Conservation (phyloP, 371 early-diverging fungal species). For the Mortierella sp. region DNA sequence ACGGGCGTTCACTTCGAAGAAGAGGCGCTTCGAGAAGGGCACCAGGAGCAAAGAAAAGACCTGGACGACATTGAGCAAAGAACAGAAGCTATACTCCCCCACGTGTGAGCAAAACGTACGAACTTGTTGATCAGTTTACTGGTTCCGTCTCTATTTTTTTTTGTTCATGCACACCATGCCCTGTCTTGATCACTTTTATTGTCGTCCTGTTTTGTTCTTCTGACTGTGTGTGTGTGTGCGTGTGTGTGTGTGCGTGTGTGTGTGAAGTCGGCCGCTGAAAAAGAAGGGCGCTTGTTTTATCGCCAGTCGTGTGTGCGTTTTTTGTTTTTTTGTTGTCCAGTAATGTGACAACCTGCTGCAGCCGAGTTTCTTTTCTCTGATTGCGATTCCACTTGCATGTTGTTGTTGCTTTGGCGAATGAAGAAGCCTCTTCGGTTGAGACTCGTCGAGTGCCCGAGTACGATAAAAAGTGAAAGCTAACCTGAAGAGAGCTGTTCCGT, state of each 20-base stretch:
- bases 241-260: too few relatives aligned
- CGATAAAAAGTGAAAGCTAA: conserved; percentile 7
- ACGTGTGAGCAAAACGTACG: background rate
- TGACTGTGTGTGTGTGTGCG: background rate
- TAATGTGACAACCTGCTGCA: background rate
- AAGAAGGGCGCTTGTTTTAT: background rate
- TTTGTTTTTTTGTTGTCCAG: background rate
- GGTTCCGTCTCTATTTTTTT: background rate
- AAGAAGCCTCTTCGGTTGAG: background rate
- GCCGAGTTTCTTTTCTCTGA: background rate
- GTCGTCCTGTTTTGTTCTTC: background rate
- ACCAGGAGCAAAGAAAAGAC: conserved; percentile 66
- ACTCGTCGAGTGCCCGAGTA: too few relatives aligned
- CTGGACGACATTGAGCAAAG: conserved; percentile 68
- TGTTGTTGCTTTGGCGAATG: background rate
- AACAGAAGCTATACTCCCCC: conserved; percentile 45
- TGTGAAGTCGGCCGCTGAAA: too few relatives aligned
- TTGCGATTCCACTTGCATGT: background rate
- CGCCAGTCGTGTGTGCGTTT: background rate
- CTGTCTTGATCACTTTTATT: background rate
- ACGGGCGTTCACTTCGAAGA: conserved; percentile 71
- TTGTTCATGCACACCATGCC: background rate
- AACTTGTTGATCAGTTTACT: background rate
- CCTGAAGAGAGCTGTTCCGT: conserved; percentile 59
- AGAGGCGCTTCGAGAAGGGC: conserved; percentile 68